Conservation (phyloP, 2,329 filamentous ascomycete genomes). For the Colletotrichum nymphaeae region DNA sequence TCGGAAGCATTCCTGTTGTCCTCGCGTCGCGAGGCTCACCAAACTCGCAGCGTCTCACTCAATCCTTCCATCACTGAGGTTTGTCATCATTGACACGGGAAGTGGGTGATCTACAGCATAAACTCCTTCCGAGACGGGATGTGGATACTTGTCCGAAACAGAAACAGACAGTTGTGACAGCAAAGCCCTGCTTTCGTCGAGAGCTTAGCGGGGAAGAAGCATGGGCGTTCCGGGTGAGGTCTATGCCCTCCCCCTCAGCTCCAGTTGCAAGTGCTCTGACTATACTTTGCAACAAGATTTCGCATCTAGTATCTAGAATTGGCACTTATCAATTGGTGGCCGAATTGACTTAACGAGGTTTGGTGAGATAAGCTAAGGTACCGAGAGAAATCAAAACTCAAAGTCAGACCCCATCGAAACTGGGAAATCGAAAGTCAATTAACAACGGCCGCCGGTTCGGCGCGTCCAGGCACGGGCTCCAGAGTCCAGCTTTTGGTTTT, state of each 20-base stretch:
- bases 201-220: not conserved
- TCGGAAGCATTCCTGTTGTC: not conserved
- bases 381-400: too few species aligned
- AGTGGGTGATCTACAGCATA: not conserved
- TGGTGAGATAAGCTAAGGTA: too few species aligned
- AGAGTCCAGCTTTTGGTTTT: not conserved
- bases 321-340: too few species aligned
- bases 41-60: not conserved
- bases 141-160: not conserved
- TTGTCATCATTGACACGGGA: not conserved
- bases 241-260: not conserved
- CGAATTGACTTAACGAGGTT: too few species aligned
- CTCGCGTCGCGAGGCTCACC: not conserved
- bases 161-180: conserved; percentile 1
- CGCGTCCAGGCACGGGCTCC: not conserved
- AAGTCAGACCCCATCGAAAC: too few species aligned
- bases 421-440: not conserved
- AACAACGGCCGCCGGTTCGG: not conserved
- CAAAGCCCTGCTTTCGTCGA: not conserved
- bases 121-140: conserved; percentile 1
- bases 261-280: too few species aligned
- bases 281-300: too few species aligned
- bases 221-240: not conserved
- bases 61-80: not conserved
- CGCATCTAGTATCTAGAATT: too few species aligned